Evolutionary conservation across 371 early-diverging fungal species (phyloP).

Genomic region (Syncephalastrum monosporum): DNA sequence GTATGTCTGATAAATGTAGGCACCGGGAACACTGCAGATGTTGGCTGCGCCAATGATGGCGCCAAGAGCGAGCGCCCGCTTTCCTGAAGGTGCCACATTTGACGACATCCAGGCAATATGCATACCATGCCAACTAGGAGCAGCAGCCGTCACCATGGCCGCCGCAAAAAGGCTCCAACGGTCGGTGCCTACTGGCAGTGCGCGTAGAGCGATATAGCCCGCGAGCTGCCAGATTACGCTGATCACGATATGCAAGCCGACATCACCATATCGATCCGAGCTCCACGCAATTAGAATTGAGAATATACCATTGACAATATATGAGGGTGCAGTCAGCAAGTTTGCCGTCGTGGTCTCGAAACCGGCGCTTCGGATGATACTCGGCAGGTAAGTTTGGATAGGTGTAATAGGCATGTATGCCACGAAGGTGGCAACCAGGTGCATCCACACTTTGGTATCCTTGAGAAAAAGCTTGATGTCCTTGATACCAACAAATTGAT

Average conservation of each 20-base stretch:
- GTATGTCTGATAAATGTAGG: conserved; percentile 29
- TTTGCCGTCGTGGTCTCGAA: conserved; percentile 53
- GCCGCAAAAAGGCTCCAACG: conserved; percentile 38
- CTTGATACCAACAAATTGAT: conserved; percentile 11
- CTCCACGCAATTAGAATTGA: conserved; percentile 41
- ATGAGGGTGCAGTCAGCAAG: conserved; percentile 50
- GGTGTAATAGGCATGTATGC: conserved; percentile 42
- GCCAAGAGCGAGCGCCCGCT: conserved; percentile 40
- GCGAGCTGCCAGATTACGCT: conserved; percentile 31
- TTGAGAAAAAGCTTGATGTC: conserved; percentile 38
- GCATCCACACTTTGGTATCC: conserved; percentile 40
- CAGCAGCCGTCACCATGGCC: conserved; percentile 19
- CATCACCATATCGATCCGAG: conserved; percentile 38
- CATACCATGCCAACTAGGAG: conserved; percentile 49
- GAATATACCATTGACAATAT: conserved; percentile 36
- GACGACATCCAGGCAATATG: conserved; percentile 55
- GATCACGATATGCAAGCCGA: conserved; percentile 37
- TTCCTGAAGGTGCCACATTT: conserved; percentile 46
- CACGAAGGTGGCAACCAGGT: conserved; percentile 27
- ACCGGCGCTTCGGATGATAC: conserved; percentile 49
- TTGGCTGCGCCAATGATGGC: conserved; percentile 42
- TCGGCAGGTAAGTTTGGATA: conserved; percentile 47
- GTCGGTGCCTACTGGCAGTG: conserved; percentile 37
- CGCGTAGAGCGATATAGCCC: conserved; percentile 39
- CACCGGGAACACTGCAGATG: conserved; percentile 39